Base-by-base conservation (phyloP, 2,329 filamentous ascomycete genomes). In the Aspergillus phoenicis region DNA sequence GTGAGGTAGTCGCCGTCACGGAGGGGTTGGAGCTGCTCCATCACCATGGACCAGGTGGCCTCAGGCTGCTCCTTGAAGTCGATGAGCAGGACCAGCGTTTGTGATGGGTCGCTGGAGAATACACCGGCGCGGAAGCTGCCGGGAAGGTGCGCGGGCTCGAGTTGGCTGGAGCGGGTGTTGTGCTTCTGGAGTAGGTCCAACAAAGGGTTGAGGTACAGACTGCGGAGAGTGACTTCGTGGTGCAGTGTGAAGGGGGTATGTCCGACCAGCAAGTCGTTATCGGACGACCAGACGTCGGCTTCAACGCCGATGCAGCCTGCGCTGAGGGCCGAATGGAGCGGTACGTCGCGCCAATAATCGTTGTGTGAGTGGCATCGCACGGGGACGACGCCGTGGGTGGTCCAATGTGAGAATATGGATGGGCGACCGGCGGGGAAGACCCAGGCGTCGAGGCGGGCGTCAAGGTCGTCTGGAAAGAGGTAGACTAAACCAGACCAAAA, bases 321-420 rank as follows among this genome's bases (percentile, higher is more conserved):
- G 7, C 78, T 73, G 1, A 89, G 72, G 22, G 89, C 89, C 10
- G 85, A 85, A 67, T 84, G 87, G 3, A 91, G 78, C 0, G 89
- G 88, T 0, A 84, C 78, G 17, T 79, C 78, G 52, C 87, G 83
- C 85, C 86, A 89, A 73, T 91, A 91, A 72, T 91, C 88, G 67
- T 91, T 90, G 70, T 91, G 88, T 1, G 85, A 88, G 71, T 90
- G 87, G 63, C 86, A 88, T 1, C 79, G 77, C 30, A 87, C 81
- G 1, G 87, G 85, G 2, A 78, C 70, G 17, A 86, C 77, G 48
- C 74, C 76, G 51, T 75, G 73, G 1, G 57, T 64, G 55, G 55
- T 58, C 54, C 38, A 62, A 47, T 57, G 56, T 5, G 61, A 57
- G 61, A 56, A 61, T 20, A 60, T 56, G 15, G 58, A 60, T 3